A percentile compares a stretch with the other conserved stretches of the same genome.
phyloP scores from a whole-genome alignment of 2,329 filamentous ascomycete species.

The Fusarium secorum region DNA sequence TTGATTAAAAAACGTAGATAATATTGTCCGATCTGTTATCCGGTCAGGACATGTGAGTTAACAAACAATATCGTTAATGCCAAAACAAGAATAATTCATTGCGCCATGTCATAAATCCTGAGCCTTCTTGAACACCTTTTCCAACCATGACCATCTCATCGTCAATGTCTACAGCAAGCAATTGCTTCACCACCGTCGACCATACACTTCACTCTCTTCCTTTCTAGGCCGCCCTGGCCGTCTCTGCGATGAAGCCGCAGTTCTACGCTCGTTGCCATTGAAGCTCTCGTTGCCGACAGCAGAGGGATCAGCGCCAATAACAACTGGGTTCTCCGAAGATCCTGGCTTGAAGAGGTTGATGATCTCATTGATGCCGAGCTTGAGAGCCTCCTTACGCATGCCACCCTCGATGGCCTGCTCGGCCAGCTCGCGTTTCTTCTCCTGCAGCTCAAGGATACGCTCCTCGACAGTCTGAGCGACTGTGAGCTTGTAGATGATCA shows the following conservation, averaged over 20 bases:
- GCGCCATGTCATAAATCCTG: slow-evolving; percentile 4
- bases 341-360: slow-evolving; percentile 85
- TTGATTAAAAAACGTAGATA: background rate
- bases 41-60: background rate
- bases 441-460: slow-evolving; percentile 91
- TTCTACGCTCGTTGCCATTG: slow-evolving; percentile 32
- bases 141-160: background rate
- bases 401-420: slow-evolving; percentile 88
- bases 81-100: background rate
- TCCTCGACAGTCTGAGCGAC: slow-evolving; percentile 89
- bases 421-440: slow-evolving; percentile 92
- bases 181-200: slow-evolving; percentile 28
- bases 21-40: background rate
- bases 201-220: slow-evolving; percentile 33
- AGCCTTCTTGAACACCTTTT: slow-evolving; percentile 5
- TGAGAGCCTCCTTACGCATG: slow-evolving; percentile 75
- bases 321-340: slow-evolving; percentile 30
- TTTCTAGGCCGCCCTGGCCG: slow-evolving; percentile 35
- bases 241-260: slow-evolving; percentile 38
- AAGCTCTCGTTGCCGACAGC: slow-evolving; percentile 16
- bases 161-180: background rate
- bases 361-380: slow-evolving; percentile 92
- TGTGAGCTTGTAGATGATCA: slow-evolving; percentile 93
- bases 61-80: background rate
- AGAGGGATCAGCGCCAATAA: slow-evolving; percentile 34